Evolutionary conservation across 208 protist species (phyloP).

Genomic region (Leishmania mexicana): DNA sequence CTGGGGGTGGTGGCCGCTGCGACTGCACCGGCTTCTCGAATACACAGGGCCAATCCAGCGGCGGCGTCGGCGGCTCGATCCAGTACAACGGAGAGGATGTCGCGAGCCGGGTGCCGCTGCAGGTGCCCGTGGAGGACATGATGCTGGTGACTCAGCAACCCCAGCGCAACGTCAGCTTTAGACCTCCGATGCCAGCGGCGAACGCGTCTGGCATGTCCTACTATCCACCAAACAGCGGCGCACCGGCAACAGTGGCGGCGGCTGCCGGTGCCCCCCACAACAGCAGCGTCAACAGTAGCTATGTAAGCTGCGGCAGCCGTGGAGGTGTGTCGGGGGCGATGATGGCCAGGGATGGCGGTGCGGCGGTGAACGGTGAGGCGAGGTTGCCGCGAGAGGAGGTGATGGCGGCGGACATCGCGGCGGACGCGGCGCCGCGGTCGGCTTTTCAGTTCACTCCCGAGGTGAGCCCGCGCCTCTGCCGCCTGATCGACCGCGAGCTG

Average conservation of each 20-base stretch:
- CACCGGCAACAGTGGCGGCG: background rate
- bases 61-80: background rate
- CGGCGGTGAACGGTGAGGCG: slow-evolving; percentile 3
- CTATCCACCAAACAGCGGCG: background rate
- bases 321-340: background rate
- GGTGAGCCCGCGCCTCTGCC: slow-evolving; percentile 52
- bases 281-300: background rate
- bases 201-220: background rate
- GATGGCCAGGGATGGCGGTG: background rate
- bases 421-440: background rate
- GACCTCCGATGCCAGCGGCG: background rate
- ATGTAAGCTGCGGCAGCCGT: background rate
- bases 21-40: background rate
- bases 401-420: slow-evolving; percentile 10
- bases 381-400: background rate
- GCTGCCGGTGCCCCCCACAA: background rate
- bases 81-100: slow-evolving; percentile 1
- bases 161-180: slow-evolving; percentile 5
- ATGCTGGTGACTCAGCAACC: background rate
- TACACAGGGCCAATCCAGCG: background rate
- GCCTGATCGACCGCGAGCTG: slow-evolving; percentile 69
- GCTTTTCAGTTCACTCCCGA: slow-evolving; percentile 58
- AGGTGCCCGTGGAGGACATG: background rate
- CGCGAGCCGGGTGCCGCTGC: background rate
- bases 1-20: background rate